A percentile compares a stretch with the other conserved stretches of the same genome.
These are phyloP conservation scores for Cephalotrichum gorgonifer DNA, from an alignment of 2,329 filamentous ascomycete species.

Conservation along the genomic window DNA sequence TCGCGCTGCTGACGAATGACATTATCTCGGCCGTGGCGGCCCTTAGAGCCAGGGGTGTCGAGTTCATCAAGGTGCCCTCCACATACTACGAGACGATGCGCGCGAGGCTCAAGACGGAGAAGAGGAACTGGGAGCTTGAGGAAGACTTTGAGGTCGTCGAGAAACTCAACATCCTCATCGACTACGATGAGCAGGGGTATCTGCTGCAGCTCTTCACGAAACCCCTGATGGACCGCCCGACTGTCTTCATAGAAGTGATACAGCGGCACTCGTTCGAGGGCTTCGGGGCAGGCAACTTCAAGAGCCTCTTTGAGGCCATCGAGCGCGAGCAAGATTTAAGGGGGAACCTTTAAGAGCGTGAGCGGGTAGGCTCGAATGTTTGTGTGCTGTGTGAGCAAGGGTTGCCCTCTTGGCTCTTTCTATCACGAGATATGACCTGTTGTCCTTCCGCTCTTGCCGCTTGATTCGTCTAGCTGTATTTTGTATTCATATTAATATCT, in stretches of 20 bases:
- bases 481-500: background rate
- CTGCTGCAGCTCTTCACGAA: conserved; percentile 68
- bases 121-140: conserved; percentile 51
- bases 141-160: conserved; percentile 73
- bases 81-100: conserved; percentile 78
- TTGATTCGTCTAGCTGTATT: background rate
- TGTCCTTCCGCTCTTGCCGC: background rate
- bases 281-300: conserved; percentile 93
- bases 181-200: conserved; percentile 91
- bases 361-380: too few species aligned
- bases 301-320: conserved; percentile 88
- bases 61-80: conserved; percentile 84
- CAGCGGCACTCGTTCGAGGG: conserved; percentile 84
- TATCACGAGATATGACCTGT: background rate
- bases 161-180: conserved; percentile 77
- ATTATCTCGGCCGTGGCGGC: conserved; percentile 70
- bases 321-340: conserved; percentile 82
- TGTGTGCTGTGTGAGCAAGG: too few species aligned
- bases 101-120: conserved; percentile 56
- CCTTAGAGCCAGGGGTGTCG: conserved; percentile 75
- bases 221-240: conserved; percentile 88
- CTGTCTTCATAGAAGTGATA: conserved; percentile 94
- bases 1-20: conserved; percentile 72
- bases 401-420: too few species aligned
- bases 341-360: conserved; percentile 57